Base-by-base conservation (phyloP, 2,329 filamentous ascomycete species). In the Chalaropsis thielavioides region DNA sequence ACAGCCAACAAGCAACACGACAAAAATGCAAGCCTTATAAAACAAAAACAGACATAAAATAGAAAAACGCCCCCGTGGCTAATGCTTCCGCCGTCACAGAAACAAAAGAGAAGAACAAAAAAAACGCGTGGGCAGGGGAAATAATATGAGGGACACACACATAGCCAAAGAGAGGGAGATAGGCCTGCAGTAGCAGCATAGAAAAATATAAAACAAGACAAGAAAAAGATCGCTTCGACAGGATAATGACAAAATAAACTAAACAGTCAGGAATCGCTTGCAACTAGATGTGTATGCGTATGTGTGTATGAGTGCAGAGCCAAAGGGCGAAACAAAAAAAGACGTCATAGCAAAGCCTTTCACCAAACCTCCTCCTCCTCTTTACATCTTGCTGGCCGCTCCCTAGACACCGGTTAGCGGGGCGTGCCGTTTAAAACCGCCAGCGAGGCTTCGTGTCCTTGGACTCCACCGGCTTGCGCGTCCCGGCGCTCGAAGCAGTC, bases 361-460 rank as follows among this genome's bases (percentile, higher is more conserved):
- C 8, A 58, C 51, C 7, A n/a, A 8, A 19, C 24, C 17, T 11
- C n/a, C 27, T 13, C 54, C 11, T 11, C 15, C 54, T 58, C 4
- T 19, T 17, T n/a, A 10, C 24, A 35, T 2, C 43, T 46, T 19
- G 15, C 15, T 17, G 15, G 43, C 1, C 43, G 0, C 44, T 65
- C 71, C 64, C 22, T 41, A n/a, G n/a, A n/a, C n/a, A n/a, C n/a
- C n/a, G n/a, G n/a, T n/a, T n/a, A n/a, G n/a, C n/a, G n/a, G n/a
- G n/a, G n/a, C n/a, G n/a, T n/a, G n/a, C n/a, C n/a, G n/a, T 59
- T 49, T 65, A 78, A 65, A 70, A 75, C 63, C 78, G 76, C 81
- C 81, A 83, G 66, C 77, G 76, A 15, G 81, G 81, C 70, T 77
- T 81, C 61, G 68, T 69, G 54, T 79, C 78, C 67, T 75, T 77